Evolutionary conservation across 1,284 basidiomycete genomes (phyloP), one percentile per base, ranked within the genome.

Genomic region (Marasmius tenuissimus): DNA sequence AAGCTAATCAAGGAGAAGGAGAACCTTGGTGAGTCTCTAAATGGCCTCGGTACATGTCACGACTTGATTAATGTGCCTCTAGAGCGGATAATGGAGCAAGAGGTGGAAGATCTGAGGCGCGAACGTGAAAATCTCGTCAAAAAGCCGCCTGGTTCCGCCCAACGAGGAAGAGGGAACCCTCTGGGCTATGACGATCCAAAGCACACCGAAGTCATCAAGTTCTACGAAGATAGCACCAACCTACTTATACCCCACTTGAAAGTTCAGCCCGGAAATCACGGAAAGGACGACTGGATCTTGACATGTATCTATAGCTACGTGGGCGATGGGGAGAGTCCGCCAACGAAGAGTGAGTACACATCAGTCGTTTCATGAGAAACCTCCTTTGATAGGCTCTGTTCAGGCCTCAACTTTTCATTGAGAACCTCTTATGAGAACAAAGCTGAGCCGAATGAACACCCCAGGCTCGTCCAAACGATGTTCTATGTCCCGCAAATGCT

Each of bases 151-250:
- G 70, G 61, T 55, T 74, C 68, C 59, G 70, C 65, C 57, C 68
- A 68, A 51, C 75, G 69, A 57, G 69, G 65, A 40, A 73, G 68
- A 63, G 68, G 72, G 49, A 77, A 68, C 60, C 63, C 74, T 16
- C 63, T 77, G 7, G 71, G 76, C 9, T 70, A 72, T 18, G 78
- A 84, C 27, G 84, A 87, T 65, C 80, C 83, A 1, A 85, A 85
- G 67, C 77, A 82, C 61, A 71, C 76, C 2, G 74, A 80, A 70
- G 75, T 83, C 38, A 76, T 87, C 65, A 76, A 74, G 35, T 81
- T 88, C 67, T 88, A 88, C 65, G 85, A 87, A 69, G 85, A 88
- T 62, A 70, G 85, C 52, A 86, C 85, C 1, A 86, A 85, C 63
- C 73, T 88, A 35, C 72, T 86, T 53, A 74, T 88, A 3, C 76